Conservation (phyloP, 1,139 yeast species). For the Lodderomyces orthopsilosis region DNA sequence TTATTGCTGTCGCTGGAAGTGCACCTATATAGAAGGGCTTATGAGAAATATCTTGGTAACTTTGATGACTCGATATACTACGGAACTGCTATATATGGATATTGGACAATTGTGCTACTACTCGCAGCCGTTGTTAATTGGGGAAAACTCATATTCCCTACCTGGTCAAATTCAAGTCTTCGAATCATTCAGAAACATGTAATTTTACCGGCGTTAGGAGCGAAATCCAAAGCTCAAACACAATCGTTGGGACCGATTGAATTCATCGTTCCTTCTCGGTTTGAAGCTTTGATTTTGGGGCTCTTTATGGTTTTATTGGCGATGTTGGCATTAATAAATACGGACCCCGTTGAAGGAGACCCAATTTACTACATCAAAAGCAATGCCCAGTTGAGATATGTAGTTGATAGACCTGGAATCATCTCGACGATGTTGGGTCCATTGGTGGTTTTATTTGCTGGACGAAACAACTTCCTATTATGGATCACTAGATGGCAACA, state of each 20-base stretch:
- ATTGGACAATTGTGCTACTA: constrained; percentile 48
- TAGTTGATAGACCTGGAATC: constrained; percentile 35
- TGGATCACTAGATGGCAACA: constrained; percentile 41
- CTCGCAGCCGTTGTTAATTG: constrained; percentile 42
- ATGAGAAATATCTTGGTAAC: constrained; percentile 22
- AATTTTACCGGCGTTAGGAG: constrained; percentile 27
- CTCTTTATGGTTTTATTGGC: constrained; percentile 47
- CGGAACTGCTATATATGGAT: constrained; percentile 48
- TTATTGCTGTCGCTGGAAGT: not conserved
- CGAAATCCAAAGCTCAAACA: constrained; percentile 19
- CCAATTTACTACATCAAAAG: constrained; percentile 13
- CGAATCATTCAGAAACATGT: constrained; percentile 1
- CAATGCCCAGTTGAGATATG: constrained; percentile 23
- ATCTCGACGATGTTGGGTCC: constrained; percentile 30
- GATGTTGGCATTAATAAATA: constrained; percentile 29
- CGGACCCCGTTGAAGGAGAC: constrained; percentile 21
- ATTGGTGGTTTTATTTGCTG: constrained; percentile 40
- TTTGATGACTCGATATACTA: constrained; percentile 40
- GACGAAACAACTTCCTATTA: constrained; percentile 41
- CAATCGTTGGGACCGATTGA: constrained; percentile 7
- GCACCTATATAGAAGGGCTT: constrained; percentile 6
- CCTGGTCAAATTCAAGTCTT: not conserved
- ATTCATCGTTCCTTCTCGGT: constrained; percentile 26
- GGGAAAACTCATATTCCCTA: constrained; percentile 30
- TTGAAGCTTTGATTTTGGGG: constrained; percentile 24